phyloP scores from a whole-genome alignment of 2,329 filamentous ascomycete species.

The Colletotrichum brevisporum region DNA sequence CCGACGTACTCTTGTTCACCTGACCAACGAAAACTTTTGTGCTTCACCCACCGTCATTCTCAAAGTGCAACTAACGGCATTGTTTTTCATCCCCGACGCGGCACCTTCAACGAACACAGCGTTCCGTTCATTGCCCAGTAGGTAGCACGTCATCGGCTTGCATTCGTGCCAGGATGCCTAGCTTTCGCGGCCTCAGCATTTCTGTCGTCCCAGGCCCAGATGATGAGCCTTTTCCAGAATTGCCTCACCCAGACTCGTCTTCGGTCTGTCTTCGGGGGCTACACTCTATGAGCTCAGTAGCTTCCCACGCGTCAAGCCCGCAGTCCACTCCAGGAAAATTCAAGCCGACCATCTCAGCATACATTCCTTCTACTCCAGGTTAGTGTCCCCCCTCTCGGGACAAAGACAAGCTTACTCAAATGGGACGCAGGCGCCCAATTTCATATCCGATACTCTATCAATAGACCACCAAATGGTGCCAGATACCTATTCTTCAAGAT shows the following conservation, averaged over 20 bases:
- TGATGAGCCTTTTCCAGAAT: constrained; percentile 62
- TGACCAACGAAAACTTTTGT: too few species aligned
- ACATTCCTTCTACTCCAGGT: constrained; percentile 70
- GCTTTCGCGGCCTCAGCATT: constrained; percentile 63
- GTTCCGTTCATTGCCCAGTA: too few species aligned
- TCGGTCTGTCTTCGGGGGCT: constrained; percentile 54
- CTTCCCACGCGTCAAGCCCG: constrained; percentile 1
- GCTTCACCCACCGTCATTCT: too few species aligned
- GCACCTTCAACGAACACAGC: too few species aligned
- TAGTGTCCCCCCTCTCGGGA: constrained; percentile 26
- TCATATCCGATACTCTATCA: constrained; percentile 63
- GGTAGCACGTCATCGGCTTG: too few species aligned
- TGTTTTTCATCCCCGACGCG: too few species aligned
- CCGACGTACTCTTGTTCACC: too few species aligned
- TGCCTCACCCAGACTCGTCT: constrained; percentile 67
- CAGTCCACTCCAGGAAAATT: constrained; percentile 49
- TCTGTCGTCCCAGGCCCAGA: constrained; percentile 56
- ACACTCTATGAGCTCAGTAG: neutral
- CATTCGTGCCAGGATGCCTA: constrained; percentile 57
- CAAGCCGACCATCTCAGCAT: constrained; percentile 65
- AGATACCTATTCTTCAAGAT: constrained; percentile 68
- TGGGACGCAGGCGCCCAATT: constrained; percentile 63
- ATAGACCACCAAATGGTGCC: constrained; percentile 49
- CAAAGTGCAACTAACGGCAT: too few species aligned
- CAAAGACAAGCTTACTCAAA: neutral